Conservation (phyloP, 805 yeast genomes). For the Sporopachydermia lactativora region DNA sequence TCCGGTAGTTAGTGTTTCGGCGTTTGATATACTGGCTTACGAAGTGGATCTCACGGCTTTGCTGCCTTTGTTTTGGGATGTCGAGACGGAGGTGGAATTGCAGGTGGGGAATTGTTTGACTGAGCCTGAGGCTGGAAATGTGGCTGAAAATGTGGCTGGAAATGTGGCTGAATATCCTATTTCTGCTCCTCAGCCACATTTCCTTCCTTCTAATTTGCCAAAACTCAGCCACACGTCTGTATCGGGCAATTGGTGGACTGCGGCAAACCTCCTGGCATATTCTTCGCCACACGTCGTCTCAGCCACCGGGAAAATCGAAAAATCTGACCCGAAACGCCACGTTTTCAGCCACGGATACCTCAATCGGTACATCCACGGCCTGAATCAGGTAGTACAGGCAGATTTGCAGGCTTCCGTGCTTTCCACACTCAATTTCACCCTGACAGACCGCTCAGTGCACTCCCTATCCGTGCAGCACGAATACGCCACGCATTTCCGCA, state of each 20-base stretch:
- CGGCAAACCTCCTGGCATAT: background rate
- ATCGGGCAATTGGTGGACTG: background rate
- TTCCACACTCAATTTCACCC: background rate
- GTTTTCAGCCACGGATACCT: background rate
- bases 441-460: background rate
- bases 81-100: constrained; percentile 8
- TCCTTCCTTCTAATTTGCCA: too few species aligned
- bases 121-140: background rate
- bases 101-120: background rate
- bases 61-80: constrained; percentile 53
- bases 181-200: too few species aligned
- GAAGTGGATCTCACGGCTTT: constrained; percentile 58
- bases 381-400: background rate
- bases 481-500: background rate
- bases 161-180: background rate
- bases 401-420: background rate
- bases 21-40: constrained; percentile 61
- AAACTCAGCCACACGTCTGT: too few species aligned
- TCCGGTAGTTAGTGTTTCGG: constrained; percentile 59
- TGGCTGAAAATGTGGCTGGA: background rate
- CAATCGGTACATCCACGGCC: background rate
- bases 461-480: background rate
- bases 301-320: background rate
- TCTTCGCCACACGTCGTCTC: background rate
- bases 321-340: background rate